These are phyloP conservation scores for Chlamydomonas eustigma DNA, from an alignment of 139 green algal genomes.

Conservation along the genomic window DNA sequence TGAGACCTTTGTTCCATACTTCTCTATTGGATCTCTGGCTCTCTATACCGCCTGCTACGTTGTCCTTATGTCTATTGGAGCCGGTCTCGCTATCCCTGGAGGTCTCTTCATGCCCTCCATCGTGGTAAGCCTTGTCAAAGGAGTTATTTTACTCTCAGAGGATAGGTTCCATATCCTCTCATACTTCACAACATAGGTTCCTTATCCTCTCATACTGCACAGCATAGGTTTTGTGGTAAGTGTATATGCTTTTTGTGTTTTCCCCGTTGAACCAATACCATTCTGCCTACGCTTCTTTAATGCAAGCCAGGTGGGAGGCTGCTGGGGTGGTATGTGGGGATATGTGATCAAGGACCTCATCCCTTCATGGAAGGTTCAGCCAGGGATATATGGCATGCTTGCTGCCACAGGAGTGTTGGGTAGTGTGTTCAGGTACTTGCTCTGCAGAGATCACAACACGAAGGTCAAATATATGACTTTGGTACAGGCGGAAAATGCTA, in stretches of 20 bases:
- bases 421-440: constrained; percentile 75
- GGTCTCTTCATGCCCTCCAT: constrained; percentile 92
- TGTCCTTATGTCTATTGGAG: constrained; percentile 69
- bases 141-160: too few species aligned
- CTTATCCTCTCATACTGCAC: too few species aligned
- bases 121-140: constrained; percentile 65
- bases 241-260: too few species aligned
- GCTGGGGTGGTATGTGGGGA: constrained; percentile 65
- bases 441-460: constrained; percentile 16
- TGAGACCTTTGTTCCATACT: constrained; percentile 33
- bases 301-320: constrained; percentile 43
- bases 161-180: too few species aligned
- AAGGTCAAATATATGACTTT: too few species aligned
- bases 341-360: constrained; percentile 54
- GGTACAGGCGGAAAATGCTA: too few species aligned
- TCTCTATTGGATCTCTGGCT: constrained; percentile 48
- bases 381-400: constrained; percentile 77
- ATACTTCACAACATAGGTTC: too few species aligned
- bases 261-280: too few species aligned
- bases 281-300: too few species aligned
- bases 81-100: constrained; percentile 71
- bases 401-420: constrained; percentile 74
- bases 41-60: constrained; percentile 65
- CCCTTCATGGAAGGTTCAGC: constrained; percentile 54
- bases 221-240: too few species aligned